Evolutionary conservation across 2,329 filamentous ascomycete species (phyloP), one percentile per base, ranked within the genome.

Genomic region (Cyphellophora attinorum): DNA sequence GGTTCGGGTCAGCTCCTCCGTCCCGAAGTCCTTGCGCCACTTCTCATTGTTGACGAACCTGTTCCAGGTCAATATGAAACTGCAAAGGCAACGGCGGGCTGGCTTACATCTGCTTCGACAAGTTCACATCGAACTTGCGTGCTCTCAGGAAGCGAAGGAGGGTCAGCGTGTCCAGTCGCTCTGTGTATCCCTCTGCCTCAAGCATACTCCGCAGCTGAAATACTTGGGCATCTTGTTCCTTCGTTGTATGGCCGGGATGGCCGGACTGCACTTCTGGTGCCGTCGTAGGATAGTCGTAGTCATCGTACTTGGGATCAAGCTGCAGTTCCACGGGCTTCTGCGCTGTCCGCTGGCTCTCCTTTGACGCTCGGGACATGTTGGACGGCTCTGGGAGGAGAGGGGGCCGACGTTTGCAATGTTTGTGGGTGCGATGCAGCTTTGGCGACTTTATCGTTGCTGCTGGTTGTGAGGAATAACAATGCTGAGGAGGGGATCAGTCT

Each of bases 1-100:
- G 50, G 67, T 80, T 44, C 75, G 76, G 35, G 89, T 76, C 23
- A 85, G 72, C 45, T 88, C 72, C 62, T 95, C 85, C 19, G 93
- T 82, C 21, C 21, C 21, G 53, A 82, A 91, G 38, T 88, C 77
- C 59, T 81, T 79, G 59, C 91, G 78, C 91, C 91, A 98, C 57
- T 82, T 79, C 67, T 96, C 89, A 53, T 74, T 80, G 33, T 93
- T 84, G 51, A 85, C 56, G 65, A 94, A 96, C 88, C 89, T 95
- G 55, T 27, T 18, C 14, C 12, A 15, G 6, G 11, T 15, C 5
- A 19, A 17, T 46, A 19, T 39, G 33, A 23, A 21, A 41, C 16
- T 14, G 19, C 21, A 30, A 23, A 13, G 17, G 16, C 32, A 19
- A 5, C 21, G 18, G 19, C 11, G 14, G 15, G 13, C 21, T 16